Percentiles rank a stretch among this genome's conserved stretches.
These are phyloP conservation scores for Rhododendron ovatum DNA, from an alignment of 148 eudicot species.

Conservation along the genomic window DNA sequence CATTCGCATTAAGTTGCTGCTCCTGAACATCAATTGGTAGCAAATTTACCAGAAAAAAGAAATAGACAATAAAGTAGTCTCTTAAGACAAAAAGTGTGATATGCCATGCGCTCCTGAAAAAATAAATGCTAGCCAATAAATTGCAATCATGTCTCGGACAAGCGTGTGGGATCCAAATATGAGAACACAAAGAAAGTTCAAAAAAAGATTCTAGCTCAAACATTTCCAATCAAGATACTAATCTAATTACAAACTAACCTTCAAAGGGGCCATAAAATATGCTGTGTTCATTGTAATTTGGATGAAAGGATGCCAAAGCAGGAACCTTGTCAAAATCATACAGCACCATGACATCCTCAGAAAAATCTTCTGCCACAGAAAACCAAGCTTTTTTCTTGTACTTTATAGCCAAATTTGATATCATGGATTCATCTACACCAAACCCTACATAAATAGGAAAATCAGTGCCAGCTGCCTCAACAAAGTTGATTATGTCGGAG, in stretches of 20 bases:
- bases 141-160: not conserved
- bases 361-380: slow-evolving; percentile 82
- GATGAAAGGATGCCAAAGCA: slow-evolving; percentile 76
- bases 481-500: slow-evolving; percentile 55
- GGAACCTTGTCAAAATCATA: slow-evolving; percentile 93
- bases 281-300: slow-evolving; percentile 58
- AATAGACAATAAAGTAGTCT: not conserved
- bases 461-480: slow-evolving; percentile 62
- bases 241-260: slow-evolving; percentile 60
- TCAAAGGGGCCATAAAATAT: slow-evolving; percentile 93
- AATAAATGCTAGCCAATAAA: not conserved
- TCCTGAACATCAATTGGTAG: not conserved
- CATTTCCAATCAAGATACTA: slow-evolving; percentile 15
- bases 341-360: slow-evolving; percentile 64
- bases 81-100: not conserved
- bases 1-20: not conserved
- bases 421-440: slow-evolving; percentile 72
- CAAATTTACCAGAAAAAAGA: not conserved
- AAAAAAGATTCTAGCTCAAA: not conserved
- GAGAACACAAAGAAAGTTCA: not conserved
- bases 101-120: not conserved
- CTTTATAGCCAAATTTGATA: slow-evolving; percentile 60
- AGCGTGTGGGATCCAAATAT: not conserved
- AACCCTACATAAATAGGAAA: slow-evolving; percentile 89
- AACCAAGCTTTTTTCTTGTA: slow-evolving; percentile 96